Base-by-base conservation (phyloP, 2,329 filamentous ascomycete species). In the Mariannaea elegans region DNA sequence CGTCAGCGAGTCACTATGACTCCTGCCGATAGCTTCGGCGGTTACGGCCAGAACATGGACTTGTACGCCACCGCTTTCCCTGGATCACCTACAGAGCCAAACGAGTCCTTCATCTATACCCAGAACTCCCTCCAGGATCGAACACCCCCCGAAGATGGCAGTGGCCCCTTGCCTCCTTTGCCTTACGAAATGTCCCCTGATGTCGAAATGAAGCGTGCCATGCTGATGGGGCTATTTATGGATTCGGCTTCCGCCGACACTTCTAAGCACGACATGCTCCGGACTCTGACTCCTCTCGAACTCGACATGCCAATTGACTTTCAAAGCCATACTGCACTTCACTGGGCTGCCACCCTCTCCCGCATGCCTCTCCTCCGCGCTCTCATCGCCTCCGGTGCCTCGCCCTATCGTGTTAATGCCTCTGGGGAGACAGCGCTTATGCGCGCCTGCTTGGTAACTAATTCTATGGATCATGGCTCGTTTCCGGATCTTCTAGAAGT, bases 321-420 rank as follows among this genome's bases (percentile, higher is more conserved):
- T 23, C 93, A 93, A 59, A 89, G 89, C 32, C 93, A 98, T 72
- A 98, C 93, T 16, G 94, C 94, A 3, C 81, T 99, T 38, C 94
- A 98, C 72, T 99, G 95, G 95, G 95, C 95, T 2, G 93, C 95
- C 5, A 97, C 95, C 4, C 82, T 99, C 45, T 93, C 93, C 3
- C 90, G 94, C 14, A 90, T 97, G 73, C 86, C 91, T 1, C 82
- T 99, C 6, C 82, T 98, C 56, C 88, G 91, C 53, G 85, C 94
- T 0, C 83, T 99, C 10, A 91, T 98, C 55, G 84, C 88, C 5
- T 90, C 90, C 45, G 95, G 95, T 2, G 94, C 94, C 1, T 97
- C 90, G 66, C 93, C 97, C 45, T 92, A 90, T 73, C 87, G 95
- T 27, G 90, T 97, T 1, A 99, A 98, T 71, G 88, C 89, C 21